Conservation (phyloP, 2,329 filamentous ascomycete genomes). For the Westerdykella sp. region DNA sequence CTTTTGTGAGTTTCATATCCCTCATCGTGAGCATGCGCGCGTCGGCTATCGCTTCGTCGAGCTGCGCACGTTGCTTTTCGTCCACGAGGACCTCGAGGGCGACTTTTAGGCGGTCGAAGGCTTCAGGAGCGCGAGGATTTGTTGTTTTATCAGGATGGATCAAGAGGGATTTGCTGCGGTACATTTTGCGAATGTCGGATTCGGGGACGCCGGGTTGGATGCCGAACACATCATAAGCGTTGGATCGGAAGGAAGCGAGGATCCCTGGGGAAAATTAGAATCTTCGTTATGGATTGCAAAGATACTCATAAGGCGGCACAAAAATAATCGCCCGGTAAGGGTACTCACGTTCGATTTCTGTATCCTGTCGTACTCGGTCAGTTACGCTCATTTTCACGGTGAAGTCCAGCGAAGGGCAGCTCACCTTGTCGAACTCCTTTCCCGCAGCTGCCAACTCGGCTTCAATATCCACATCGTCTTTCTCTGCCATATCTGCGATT, state of each 20-base stretch:
- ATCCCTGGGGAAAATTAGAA: slow-evolving; percentile 48
- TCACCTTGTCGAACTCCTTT: slow-evolving; percentile 84
- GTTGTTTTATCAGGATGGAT: slow-evolving; percentile 98
- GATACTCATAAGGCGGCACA: no score
- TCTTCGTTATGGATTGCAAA: neutral
- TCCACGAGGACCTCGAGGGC: slow-evolving; percentile 87
- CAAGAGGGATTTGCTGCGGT: slow-evolving; percentile 96
- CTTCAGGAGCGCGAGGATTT: slow-evolving; percentile 84
- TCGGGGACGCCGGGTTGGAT: slow-evolving; percentile 93
- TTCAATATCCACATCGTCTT: slow-evolving; percentile 56
- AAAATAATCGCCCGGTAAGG: neutral
- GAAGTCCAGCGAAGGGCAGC: neutral
- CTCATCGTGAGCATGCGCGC: slow-evolving; percentile 91
- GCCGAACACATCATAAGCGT: slow-evolving; percentile 87
- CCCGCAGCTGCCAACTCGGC: slow-evolving; percentile 76
- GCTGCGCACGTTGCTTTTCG: slow-evolving; percentile 77
- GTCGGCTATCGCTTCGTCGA: slow-evolving; percentile 94
- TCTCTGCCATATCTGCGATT: slow-evolving; percentile 45
- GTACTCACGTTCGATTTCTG: slow-evolving; percentile 74
- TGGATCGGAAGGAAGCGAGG: slow-evolving; percentile 76
- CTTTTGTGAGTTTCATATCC: slow-evolving; percentile 86
- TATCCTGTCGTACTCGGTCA: slow-evolving; percentile 56
- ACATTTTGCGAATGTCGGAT: slow-evolving; percentile 88
- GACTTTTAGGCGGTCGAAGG: slow-evolving; percentile 94
- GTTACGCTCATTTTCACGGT: slow-evolving; percentile 1